Percentiles rank a stretch among this genome's conserved stretches.
Evolutionary conservation across 108 stramenopile genomes (phyloP).

Genomic region (Skeletonema menzelii): DNA sequence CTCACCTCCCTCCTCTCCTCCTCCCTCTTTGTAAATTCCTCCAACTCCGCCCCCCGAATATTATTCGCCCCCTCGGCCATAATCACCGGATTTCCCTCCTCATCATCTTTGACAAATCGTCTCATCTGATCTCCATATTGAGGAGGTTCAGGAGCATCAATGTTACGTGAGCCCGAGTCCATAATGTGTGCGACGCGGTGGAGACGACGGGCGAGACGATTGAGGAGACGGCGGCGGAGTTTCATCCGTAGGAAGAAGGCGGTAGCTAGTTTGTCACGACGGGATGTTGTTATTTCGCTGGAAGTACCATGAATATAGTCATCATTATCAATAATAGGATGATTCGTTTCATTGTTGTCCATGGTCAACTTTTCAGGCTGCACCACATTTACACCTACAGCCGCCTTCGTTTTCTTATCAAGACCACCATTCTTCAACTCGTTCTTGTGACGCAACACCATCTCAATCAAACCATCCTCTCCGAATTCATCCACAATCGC

Average conservation of each 20-base stretch:
- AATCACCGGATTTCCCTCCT: not conserved
- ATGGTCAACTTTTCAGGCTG: not conserved
- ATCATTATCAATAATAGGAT: conserved; percentile 2
- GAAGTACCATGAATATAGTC: not conserved
- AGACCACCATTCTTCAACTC: not conserved
- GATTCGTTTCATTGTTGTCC: too few species aligned
- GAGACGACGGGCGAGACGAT: conserved; percentile 70
- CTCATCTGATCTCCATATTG: conserved; percentile 37
- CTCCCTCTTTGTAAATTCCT: conserved; percentile 18
- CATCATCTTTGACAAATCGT: conserved; percentile 6
- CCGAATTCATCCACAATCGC: conserved; percentile 28
- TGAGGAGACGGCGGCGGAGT: conserved; percentile 67
- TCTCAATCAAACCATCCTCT: conserved; percentile 30
- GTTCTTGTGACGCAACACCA: not conserved
- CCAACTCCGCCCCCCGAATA: conserved; percentile 11
- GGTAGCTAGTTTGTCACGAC: conserved; percentile 44
- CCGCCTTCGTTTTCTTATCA: not conserved
- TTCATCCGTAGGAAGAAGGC: conserved; percentile 70
- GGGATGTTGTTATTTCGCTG: not conserved
- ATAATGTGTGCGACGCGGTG: conserved; percentile 68
- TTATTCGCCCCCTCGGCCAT: conserved; percentile 1
- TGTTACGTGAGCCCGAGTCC: conserved; percentile 36
- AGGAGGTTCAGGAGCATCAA: conserved; percentile 26
- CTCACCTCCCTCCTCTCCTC: conserved; percentile 1
- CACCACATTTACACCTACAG: not conserved